These are phyloP conservation scores for Aspergillus alliaceus DNA, from an alignment of 2,329 filamentous ascomycete species.

Conservation along the genomic window DNA sequence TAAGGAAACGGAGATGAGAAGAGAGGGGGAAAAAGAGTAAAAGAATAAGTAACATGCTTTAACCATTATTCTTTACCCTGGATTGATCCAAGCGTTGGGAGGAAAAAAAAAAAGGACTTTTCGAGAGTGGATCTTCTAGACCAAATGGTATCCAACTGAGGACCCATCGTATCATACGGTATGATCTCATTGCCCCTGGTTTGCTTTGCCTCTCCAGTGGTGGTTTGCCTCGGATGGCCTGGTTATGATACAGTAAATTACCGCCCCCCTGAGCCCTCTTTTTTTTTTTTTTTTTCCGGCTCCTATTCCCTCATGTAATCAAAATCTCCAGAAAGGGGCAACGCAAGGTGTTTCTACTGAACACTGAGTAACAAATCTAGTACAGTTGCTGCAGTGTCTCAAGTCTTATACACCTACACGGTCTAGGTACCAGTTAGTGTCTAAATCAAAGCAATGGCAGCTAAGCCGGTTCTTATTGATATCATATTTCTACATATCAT, in stretches of 20 bases:
- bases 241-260: slow-evolving; percentile 5
- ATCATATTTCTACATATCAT: too few relatives aligned
- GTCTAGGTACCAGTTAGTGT: too few relatives aligned
- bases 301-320: not conserved
- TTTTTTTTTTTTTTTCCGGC: not conserved
- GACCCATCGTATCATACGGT: not conserved
- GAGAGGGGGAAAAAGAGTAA: too few relatives aligned
- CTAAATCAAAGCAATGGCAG: too few relatives aligned
- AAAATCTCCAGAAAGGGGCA: not conserved
- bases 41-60: too few relatives aligned
- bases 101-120: not conserved
- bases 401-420: too few relatives aligned
- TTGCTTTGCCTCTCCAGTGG: not conserved
- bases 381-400: too few relatives aligned
- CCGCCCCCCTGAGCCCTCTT: slow-evolving; percentile 3
- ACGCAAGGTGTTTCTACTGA: not conserved
- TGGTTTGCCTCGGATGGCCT: not conserved
- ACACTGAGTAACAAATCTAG: too few relatives aligned
- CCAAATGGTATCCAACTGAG: not conserved
- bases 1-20: not conserved
- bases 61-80: too few relatives aligned
- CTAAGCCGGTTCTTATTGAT: too few relatives aligned
- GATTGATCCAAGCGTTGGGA: not conserved
- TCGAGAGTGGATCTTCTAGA: not conserved
- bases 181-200: not conserved